Evolutionary conservation across 2,329 filamentous ascomycete species (phyloP), one percentile per base, ranked within the genome.

Genomic region (Fusarium nurragi): DNA sequence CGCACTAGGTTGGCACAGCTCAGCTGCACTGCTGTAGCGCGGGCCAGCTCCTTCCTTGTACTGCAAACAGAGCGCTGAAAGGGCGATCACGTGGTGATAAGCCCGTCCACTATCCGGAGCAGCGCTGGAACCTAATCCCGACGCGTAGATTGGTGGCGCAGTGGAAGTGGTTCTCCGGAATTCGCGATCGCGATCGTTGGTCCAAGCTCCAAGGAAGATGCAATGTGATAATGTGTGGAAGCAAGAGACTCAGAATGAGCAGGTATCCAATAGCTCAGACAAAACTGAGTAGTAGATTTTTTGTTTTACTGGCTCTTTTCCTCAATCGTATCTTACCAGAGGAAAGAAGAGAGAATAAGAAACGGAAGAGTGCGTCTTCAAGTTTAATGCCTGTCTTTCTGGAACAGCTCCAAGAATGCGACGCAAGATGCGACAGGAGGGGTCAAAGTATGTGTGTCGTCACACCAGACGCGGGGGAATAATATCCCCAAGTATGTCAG

Each of bases 1-100:
- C 70, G 69, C 69, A 71, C 64, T 71, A 60, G 58, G 59, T 41
- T 63, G 57, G 54, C 53, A 62, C 56, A 60, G 52, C 61, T 65
- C 51, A 53, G 50, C 54, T 59, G 8, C 14, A 16, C n/a, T 23
- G 37, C 51, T 51, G 22, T 51, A 41, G 46, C 50, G 48, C 53
- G 32, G 49, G 12, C 59, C 65, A 61, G 57, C 48, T 59, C 51
- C 55, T 54, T 60, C 60, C 68, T 70, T 68, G 54, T 56, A 58
- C 64, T 65, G 63, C 40, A 68, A 63, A 54, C 67, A 34, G 32
- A 64, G 60, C 39, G 38, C 28, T 23, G 21, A n/a, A 32, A 52
- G 49, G 41, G 16, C 36, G 32, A 54, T 70, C 68, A 70, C 68
- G 68, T 70, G 66, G 36, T 12, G 12, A n/a, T 32, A 21, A 43